These are phyloP conservation scores for Boeremia lycopersici DNA, from an alignment of 2,329 filamentous ascomycete species.

Conservation along the genomic window DNA sequence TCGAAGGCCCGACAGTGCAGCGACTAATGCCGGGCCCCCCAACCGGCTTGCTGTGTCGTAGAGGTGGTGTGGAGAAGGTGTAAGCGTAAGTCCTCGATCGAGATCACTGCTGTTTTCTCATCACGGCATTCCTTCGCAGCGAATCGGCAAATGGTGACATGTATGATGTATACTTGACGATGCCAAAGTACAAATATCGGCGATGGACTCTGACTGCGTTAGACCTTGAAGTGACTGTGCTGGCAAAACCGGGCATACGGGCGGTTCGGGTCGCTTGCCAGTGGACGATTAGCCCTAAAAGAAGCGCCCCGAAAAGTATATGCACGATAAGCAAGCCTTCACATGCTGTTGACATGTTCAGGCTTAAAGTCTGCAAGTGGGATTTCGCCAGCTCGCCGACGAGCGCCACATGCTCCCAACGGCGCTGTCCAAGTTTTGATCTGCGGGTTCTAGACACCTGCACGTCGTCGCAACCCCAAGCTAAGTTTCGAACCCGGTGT, in stretches of 20 bases:
- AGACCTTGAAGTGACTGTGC: neutral
- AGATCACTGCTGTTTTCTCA: neutral
- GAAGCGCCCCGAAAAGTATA: neutral
- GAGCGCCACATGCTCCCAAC: slow-evolving; percentile 13
- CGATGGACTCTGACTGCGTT: neutral
- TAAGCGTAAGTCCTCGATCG: neutral
- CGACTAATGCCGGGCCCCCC: slow-evolving; percentile 5
- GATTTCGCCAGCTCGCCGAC: slow-evolving; percentile 4
- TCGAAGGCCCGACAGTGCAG: neutral
- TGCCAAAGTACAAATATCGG: neutral
- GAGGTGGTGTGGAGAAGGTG: slow-evolving; percentile 7
- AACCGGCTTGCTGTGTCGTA: neutral
- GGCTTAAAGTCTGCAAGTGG: neutral
- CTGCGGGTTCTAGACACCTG: slow-evolving; percentile 17
- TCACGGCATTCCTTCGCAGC: neutral
- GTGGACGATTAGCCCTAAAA: neutral
- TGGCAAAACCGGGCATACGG: neutral
- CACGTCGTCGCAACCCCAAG: slow-evolving; percentile 10
- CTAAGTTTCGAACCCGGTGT: slow-evolving; percentile 12
- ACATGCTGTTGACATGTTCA: slow-evolving; percentile 6
- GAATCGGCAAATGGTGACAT: neutral
- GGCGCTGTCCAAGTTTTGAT: slow-evolving; percentile 11
- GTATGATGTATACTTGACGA: neutral
- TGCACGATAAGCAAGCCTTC: slow-evolving; percentile 4
- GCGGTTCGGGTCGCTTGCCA: neutral